Evolutionary conservation across 352 stramenopile species (phyloP).

Genomic region (Aphanomyces cochlioides): DNA sequence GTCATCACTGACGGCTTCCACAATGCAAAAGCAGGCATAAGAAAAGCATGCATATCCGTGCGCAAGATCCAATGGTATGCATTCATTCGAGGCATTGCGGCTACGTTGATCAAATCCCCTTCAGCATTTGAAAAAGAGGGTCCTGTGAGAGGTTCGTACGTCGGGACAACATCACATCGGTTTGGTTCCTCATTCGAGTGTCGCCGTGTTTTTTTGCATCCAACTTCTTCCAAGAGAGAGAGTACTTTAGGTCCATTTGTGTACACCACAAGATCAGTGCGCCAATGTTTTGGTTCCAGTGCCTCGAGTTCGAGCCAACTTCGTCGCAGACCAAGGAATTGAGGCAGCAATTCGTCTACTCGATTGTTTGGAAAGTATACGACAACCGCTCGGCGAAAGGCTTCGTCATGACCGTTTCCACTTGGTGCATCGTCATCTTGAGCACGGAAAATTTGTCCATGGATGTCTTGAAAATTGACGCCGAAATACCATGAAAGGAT

Average conservation of each 20-base stretch:
- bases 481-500: constrained; percentile 18
- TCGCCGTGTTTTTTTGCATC: background rate
- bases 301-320: constrained; percentile 19
- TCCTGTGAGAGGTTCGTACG: background rate
- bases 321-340: background rate
- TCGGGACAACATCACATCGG: constrained; percentile 9
- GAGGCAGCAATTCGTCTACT: constrained; percentile 1
- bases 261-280: constrained; percentile 26
- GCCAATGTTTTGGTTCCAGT: constrained; percentile 18
- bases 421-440: background rate
- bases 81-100: background rate
- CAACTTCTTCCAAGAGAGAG: background rate
- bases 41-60: constrained; percentile 2
- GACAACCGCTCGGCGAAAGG: constrained; percentile 19
- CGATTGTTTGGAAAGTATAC: constrained; percentile 12
- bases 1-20: background rate
- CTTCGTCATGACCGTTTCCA: background rate
- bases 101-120: constrained; percentile 17
- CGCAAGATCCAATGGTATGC: constrained; percentile 15
- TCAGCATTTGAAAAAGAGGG: background rate
- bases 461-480: constrained; percentile 15
- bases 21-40: constrained; percentile 7
- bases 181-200: background rate
- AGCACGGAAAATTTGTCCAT: background rate
- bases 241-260: background rate